These are phyloP conservation scores for Moniliella sp. DNA, from an alignment of 1,284 basidiomycete species.

Conservation along the genomic window DNA sequence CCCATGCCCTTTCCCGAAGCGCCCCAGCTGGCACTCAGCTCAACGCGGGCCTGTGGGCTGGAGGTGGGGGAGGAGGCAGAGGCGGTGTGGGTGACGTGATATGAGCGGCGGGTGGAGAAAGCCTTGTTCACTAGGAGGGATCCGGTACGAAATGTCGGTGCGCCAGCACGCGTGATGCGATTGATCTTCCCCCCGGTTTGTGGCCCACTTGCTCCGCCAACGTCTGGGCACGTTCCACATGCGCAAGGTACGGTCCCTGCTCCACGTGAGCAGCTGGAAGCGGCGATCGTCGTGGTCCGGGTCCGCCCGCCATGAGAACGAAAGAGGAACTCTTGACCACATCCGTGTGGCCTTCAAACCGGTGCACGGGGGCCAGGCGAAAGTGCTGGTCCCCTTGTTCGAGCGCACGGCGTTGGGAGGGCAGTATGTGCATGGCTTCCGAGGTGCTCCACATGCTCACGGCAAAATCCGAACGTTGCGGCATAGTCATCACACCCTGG, in stretches of 20 bases:
- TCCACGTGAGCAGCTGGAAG: conserved; percentile 64
- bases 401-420: background rate
- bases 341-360: conserved; percentile 70
- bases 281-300: conserved; percentile 16
- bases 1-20: no score
- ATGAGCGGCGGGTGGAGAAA: no score
- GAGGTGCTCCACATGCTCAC: conserved; percentile 60
- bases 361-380: conserved; percentile 43
- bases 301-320: conserved; percentile 43
- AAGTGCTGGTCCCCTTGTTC: conserved; percentile 1
- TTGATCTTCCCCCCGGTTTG: conserved; percentile 38
- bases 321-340: conserved; percentile 96
- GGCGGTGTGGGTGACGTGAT: no score
- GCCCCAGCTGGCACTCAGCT: no score
- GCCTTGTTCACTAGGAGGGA: conserved; percentile 9
- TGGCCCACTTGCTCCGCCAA: conserved; percentile 40
- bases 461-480: conserved; percentile 64
- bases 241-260: conserved; percentile 70
- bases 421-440: conserved; percentile 7
- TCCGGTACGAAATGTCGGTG: conserved; percentile 18
- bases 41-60: no score
- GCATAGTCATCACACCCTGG: conserved; percentile 61
- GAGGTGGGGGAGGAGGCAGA: no score
- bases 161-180: conserved; percentile 36
- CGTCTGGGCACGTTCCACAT: conserved; percentile 69